Evolutionary conservation across 2,329 filamentous ascomycete species (phyloP).

Genomic region (Calonectria hongkongensis): DNA sequence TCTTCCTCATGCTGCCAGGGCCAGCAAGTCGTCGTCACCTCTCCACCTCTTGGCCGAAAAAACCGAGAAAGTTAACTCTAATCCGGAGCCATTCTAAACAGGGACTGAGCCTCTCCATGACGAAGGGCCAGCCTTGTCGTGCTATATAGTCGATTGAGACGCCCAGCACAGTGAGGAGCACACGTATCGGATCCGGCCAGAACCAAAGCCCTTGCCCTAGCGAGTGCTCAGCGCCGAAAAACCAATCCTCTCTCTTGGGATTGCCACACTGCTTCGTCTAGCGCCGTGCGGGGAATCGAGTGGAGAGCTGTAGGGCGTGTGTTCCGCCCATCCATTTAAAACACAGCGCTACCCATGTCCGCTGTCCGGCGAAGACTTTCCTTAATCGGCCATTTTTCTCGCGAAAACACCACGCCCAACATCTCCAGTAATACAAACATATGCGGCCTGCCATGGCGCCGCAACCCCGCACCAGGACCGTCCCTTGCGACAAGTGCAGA

Average conservation of each 20-base stretch:
- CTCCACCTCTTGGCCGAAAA: neutral
- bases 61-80: constrained; percentile 17
- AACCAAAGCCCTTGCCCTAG: too few species aligned
- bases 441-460: constrained; percentile 32
- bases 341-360: constrained; percentile 25
- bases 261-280: neutral
- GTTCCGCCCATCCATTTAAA: constrained; percentile 24
- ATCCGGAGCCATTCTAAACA: neutral
- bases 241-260: neutral
- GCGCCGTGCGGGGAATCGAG: constrained; percentile 29
- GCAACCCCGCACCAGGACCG: constrained; percentile 41
- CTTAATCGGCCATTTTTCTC: constrained; percentile 21
- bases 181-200: too few species aligned
- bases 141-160: neutral
- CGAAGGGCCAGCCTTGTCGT: too few species aligned
- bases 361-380: constrained; percentile 42
- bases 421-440: neutral
- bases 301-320: constrained; percentile 15
- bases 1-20: too few species aligned
- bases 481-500: constrained; percentile 45
- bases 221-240: too few species aligned
- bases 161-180: neutral
- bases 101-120: neutral
- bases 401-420: neutral
- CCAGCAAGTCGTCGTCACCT: constrained; percentile 18